Conservation (phyloP, 1,284 basidiomycete genomes). For the Trichosporon inkin region DNA sequence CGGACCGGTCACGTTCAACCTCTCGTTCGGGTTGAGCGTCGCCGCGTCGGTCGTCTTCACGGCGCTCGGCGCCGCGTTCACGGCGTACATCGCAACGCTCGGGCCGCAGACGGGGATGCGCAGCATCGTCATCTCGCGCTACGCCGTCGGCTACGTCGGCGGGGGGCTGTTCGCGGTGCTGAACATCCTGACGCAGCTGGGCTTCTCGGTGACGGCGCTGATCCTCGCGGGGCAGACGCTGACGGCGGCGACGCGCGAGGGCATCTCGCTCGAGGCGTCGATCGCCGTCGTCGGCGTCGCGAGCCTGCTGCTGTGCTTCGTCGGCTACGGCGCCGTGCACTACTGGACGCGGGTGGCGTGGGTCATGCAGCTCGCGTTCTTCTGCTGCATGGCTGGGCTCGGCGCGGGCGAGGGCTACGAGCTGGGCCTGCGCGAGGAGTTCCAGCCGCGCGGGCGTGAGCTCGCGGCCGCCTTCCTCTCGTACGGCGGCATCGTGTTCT, state of each 20-base stretch:
- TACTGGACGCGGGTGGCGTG: constrained; percentile 63
- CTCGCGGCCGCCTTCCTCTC: constrained; percentile 53
- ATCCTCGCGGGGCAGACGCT: constrained; percentile 52
- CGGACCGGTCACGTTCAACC: constrained; percentile 56
- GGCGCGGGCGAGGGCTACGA: constrained; percentile 57
- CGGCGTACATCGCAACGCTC: constrained; percentile 59
- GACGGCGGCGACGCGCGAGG: constrained; percentile 44
- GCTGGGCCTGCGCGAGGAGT: constrained; percentile 52
- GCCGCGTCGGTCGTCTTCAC: constrained; percentile 47
- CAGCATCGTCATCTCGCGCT: constrained; percentile 55
- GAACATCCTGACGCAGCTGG: constrained; percentile 59
- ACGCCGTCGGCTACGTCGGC: constrained; percentile 58
- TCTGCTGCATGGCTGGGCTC: constrained; percentile 57
- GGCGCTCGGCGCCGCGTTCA: constrained; percentile 45
- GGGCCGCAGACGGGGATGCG: constrained; percentile 61
- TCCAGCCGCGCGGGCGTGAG: constrained; percentile 54
- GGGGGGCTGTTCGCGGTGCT: constrained; percentile 59
- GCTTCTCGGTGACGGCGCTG: constrained; percentile 39
- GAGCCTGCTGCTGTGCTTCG: constrained; percentile 48
- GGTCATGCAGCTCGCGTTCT: constrained; percentile 58
- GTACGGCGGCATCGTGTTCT: constrained; percentile 61
- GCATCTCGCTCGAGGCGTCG: constrained; percentile 49
- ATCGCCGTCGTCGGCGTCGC: constrained; percentile 51
- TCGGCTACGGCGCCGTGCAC: constrained; percentile 56
- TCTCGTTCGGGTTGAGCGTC: constrained; percentile 54